Evolutionary conservation across 805 yeast species (phyloP), one percentile per base, ranked within the genome.

Genomic region (Sugiyamaella lignohabitans): DNA sequence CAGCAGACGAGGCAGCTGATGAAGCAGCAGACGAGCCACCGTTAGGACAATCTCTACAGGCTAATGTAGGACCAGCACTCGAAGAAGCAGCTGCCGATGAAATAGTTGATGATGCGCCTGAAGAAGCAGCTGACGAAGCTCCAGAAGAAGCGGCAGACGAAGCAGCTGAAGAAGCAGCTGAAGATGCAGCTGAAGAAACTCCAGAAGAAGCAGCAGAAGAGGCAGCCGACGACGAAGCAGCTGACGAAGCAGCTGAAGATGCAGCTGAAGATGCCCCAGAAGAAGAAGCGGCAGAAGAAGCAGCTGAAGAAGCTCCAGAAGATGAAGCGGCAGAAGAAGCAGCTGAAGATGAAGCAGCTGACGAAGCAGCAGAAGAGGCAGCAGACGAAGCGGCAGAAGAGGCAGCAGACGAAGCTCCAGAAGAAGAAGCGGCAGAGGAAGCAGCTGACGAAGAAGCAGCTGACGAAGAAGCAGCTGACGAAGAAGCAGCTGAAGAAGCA

Each of bases 1-100:
- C 8, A 27, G 79, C 79, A 22, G 32, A 8, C 8, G 32, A 27
- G 14, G 32, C 32, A 27, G 32, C 32, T 27, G 32, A 27, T 8
- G 11, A 8, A 27, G 32, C 32, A 27, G 11, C 14, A 8, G 32
- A 27, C 8, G 32, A 27, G 20, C 44, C 44, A 3, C 38, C 21
- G 24, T 35, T 20, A 19, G 45, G 19, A 16, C 18, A 20, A 21
- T 14, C 39, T 6, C 3, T 6, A 29, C 38, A 29, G 38, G 20
- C 38, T 14, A 37, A 21, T 3, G 45, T 16, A 16, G 41, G 22
- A 19, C 41, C 17, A 40, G 36, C n/a, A 40, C 19, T n/a, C 36
- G 36, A 16, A 37, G 36, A 20, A 37, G 38, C 35, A 18, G 8
- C 32, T 27, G 8, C 14, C 8, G 32, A 8, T 8, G 32, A 27